These are phyloP conservation scores for Quercus mongolica DNA, from an alignment of 306 rosid species.

Conservation along the genomic window DNA sequence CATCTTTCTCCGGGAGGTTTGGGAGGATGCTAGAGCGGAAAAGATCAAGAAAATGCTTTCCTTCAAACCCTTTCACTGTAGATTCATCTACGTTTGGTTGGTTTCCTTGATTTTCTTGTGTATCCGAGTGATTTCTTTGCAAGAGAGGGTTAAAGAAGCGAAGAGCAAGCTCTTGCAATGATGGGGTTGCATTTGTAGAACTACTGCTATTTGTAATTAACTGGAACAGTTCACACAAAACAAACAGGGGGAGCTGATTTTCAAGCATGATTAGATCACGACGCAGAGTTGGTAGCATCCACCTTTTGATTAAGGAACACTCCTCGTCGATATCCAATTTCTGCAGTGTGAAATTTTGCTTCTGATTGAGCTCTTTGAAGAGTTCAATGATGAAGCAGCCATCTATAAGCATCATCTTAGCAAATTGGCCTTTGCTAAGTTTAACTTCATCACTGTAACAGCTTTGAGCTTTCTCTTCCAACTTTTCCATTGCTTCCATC, in stretches of 20 bases:
- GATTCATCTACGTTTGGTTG: too few species aligned
- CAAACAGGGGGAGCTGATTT: constrained; percentile 46
- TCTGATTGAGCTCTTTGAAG: constrained; percentile 19
- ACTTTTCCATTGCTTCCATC: constrained; percentile 12
- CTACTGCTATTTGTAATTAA: not conserved
- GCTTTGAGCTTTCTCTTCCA: constrained; percentile 10
- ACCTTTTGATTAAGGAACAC: constrained; percentile 12
- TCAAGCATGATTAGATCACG: constrained; percentile 43
- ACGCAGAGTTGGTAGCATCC: constrained; percentile 43
- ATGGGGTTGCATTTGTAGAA: not conserved
- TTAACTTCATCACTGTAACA: constrained; percentile 27
- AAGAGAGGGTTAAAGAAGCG: constrained; percentile 34
- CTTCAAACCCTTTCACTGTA: not conserved
- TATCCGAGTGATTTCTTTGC: not conserved
- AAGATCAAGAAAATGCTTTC: constrained; percentile 38
- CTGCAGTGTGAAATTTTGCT: not conserved
- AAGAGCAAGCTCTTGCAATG: constrained; percentile 25
- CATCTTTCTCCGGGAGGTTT: not conserved
- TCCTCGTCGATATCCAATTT: not conserved
- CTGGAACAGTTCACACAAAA: constrained; percentile 25
- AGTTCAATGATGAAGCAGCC: constrained; percentile 35
- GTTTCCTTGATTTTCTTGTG: not conserved
- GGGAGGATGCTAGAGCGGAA: constrained; percentile 23
- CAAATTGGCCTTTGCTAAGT: constrained; percentile 26
- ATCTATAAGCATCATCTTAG: constrained; percentile 35